A percentile compares a stretch with the other conserved stretches of the same genome.
phyloP scores from a whole-genome alignment of 192 early-diverging fungal species.

The Ambispora gerdemannii region DNA sequence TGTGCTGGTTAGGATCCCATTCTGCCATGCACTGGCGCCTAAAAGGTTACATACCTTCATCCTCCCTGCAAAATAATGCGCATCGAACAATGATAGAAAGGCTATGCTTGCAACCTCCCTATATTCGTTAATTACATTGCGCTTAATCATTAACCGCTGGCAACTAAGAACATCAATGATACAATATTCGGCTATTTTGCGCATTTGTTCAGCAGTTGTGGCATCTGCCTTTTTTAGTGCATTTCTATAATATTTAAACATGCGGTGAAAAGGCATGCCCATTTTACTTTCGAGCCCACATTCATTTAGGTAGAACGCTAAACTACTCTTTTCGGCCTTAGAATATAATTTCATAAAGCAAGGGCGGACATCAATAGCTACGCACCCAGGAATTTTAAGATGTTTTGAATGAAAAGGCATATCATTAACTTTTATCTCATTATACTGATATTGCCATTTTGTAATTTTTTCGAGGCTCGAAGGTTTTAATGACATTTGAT shows the following conservation, averaged over 20 bases:
- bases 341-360: not conserved
- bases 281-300: not conserved
- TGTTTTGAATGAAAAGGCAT: not conserved
- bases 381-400: not conserved
- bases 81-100: conserved; percentile 3
- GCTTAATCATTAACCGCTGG: conserved; percentile 18
- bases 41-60: conserved; percentile 21
- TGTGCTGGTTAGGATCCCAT: not conserved
- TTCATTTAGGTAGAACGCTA: not conserved
- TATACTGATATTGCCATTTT: not conserved
- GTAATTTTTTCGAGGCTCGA: not conserved
- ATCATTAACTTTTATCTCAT: not conserved
- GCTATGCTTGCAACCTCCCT: conserved; percentile 8
- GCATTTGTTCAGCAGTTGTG: not conserved
- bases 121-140: conserved; percentile 21
- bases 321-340: not conserved
- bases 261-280: not conserved
- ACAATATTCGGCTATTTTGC: conserved; percentile 3
- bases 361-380: not conserved
- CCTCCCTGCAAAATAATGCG: conserved; percentile 14
- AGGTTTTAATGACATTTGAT: not conserved
- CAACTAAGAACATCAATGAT: conserved; percentile 4
- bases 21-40: not conserved
- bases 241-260: not conserved
- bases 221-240: too few species aligned